Conservation (phyloP, 768 basidiomycete genomes). For the Hypholoma sublateritium region DNA sequence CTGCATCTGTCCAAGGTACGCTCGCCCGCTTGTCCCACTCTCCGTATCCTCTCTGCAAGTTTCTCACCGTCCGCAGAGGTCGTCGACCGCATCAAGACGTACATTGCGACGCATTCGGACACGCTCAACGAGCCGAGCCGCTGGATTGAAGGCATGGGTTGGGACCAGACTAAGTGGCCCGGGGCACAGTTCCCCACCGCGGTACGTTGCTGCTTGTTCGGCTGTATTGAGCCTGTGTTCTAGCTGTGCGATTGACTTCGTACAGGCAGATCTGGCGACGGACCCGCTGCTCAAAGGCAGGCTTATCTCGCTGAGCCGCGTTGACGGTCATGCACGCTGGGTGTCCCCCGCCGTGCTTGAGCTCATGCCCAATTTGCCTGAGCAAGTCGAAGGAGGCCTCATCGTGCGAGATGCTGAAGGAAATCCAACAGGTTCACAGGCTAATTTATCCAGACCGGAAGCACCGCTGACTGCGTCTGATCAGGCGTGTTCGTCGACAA, state of each 20-base stretch:
- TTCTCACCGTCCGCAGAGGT: constrained; percentile 45
- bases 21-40: neutral
- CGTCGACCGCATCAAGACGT: constrained; percentile 54
- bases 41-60: neutral
- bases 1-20: constrained; percentile 60
- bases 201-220: constrained; percentile 35
- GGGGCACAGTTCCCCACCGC: constrained; percentile 67
- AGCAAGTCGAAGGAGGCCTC: constrained; percentile 67
- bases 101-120: constrained; percentile 59
- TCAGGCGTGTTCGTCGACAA: constrained; percentile 83
- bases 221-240: neutral
- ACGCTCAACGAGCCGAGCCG: constrained; percentile 46
- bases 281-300: constrained; percentile 68
- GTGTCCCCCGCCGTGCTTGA: constrained; percentile 74
- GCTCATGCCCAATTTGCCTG: constrained; percentile 59
- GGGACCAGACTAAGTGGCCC: constrained; percentile 89
- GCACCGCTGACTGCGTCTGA: neutral
- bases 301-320: constrained; percentile 70
- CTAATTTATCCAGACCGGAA: neutral
- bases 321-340: constrained; percentile 89
- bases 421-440: constrained; percentile 59
- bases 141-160: constrained; percentile 89
- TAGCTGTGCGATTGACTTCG: neutral
- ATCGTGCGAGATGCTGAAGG: constrained; percentile 66
- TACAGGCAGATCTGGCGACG: constrained; percentile 68